phyloP scores from a whole-genome alignment of 148 eudicot genomes.

The Silene latifolia region DNA sequence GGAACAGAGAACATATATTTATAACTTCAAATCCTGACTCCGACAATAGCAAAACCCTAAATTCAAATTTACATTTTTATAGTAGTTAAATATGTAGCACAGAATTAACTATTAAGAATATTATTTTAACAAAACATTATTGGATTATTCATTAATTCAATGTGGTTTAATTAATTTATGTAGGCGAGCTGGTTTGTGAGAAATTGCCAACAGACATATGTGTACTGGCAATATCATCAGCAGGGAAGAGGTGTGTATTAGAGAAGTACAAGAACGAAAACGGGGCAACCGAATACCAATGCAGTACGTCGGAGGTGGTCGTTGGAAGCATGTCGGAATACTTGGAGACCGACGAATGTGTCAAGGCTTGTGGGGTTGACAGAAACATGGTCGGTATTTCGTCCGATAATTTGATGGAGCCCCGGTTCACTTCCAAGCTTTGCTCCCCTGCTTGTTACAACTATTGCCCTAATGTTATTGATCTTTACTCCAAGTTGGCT shows the following conservation, averaged over 20 bases:
- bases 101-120: too few species aligned
- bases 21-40: too few species aligned
- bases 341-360: conserved; percentile 67
- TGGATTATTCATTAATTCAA: too few species aligned
- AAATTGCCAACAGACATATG: conserved; percentile 51
- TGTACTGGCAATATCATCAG: conserved; percentile 60
- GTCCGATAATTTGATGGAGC: conserved; percentile 58
- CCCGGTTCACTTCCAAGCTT: conserved; percentile 48
- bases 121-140: too few species aligned
- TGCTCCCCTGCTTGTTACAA: conserved; percentile 65
- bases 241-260: conserved; percentile 68
- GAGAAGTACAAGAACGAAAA: conserved; percentile 41
- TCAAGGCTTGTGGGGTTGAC: conserved; percentile 63
- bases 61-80: too few species aligned
- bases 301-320: conserved; percentile 69
- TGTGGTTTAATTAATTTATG: neutral
- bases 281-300: conserved; percentile 47
- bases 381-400: conserved; percentile 64
- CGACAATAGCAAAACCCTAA: too few species aligned
- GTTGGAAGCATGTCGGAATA: conserved; percentile 59
- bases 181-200: conserved; percentile 71
- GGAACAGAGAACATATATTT: too few species aligned
- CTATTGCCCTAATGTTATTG: conserved; percentile 73
- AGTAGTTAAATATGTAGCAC: too few species aligned
- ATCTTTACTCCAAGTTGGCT: conserved; percentile 79